phyloP scores from a whole-genome alignment of 768 basidiomycete genomes.

The Mycena rosella region DNA sequence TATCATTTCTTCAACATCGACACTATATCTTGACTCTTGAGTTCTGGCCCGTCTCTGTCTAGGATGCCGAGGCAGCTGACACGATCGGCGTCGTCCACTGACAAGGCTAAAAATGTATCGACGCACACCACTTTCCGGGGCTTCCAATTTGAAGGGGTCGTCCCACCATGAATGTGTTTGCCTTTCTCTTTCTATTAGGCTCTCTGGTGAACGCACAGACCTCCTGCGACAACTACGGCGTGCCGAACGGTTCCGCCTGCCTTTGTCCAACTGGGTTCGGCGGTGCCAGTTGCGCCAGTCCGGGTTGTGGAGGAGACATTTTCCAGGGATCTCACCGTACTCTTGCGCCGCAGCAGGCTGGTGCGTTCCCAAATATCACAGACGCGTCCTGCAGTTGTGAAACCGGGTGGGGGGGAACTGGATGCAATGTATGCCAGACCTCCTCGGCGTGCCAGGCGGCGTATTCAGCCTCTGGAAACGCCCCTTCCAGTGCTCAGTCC shows the following conservation, averaged over 20 bases:
- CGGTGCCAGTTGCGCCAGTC: slow-evolving; percentile 74
- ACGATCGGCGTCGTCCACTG: neutral
- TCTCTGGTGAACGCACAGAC: slow-evolving; percentile 25
- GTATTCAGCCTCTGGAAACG: slow-evolving; percentile 57
- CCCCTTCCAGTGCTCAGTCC: slow-evolving; percentile 47
- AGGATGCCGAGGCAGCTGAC: slow-evolving; percentile 1
- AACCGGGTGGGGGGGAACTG: slow-evolving; percentile 80
- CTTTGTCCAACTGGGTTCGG: slow-evolving; percentile 88
- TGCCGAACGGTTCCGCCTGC: slow-evolving; percentile 68
- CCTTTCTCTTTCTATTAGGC: slow-evolving; percentile 18
- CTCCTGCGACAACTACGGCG: slow-evolving; percentile 82
- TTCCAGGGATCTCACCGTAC: slow-evolving; percentile 77
- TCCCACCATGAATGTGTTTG: slow-evolving; percentile 22
- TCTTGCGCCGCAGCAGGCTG: slow-evolving; percentile 56
- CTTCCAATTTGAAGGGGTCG: neutral
- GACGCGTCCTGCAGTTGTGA: slow-evolving; percentile 77
- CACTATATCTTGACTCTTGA: no score
- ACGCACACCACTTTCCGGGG: neutral
- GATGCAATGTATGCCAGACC: slow-evolving; percentile 84
- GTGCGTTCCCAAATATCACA: slow-evolving; percentile 74
- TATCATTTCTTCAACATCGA: no score
- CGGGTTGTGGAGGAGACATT: slow-evolving; percentile 85
- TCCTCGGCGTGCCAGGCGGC: slow-evolving; percentile 77
- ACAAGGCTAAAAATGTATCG: neutral
- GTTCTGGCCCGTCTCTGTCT: no score